Evolutionary conservation across 805 yeast species (phyloP).

Genomic region (Geotrichum ghanense): DNA sequence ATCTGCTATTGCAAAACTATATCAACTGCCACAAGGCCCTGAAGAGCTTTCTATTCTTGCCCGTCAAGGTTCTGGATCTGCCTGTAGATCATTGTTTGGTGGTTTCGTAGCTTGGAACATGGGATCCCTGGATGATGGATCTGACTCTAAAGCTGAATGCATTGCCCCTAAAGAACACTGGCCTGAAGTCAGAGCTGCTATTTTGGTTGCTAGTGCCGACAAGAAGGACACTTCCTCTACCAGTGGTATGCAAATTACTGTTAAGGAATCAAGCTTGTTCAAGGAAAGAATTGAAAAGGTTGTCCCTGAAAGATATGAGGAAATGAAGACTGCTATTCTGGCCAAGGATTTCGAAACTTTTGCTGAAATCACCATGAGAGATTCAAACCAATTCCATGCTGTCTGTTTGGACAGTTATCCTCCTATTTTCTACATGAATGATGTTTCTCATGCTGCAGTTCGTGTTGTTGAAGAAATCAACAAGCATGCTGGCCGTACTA

Average conservation of each 20-base stretch:
- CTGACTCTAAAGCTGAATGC: constrained; percentile 89
- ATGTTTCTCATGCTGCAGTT: constrained; percentile 74
- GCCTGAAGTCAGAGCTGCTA: constrained; percentile 88
- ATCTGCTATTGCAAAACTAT: constrained; percentile 74
- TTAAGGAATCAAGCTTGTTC: constrained; percentile 77
- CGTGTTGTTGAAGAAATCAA: constrained; percentile 72
- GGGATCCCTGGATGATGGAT: constrained; percentile 71
- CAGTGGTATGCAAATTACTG: constrained; percentile 94
- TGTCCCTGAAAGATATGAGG: constrained; percentile 75
- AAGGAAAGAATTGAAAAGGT: constrained; percentile 64
- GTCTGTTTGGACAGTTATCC: constrained; percentile 94
- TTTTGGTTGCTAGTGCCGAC: constrained; percentile 83
- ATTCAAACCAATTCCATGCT: constrained; percentile 95
- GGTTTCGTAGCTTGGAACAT: constrained; percentile 99
- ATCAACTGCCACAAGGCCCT: constrained; percentile 70
- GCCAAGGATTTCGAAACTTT: constrained; percentile 67
- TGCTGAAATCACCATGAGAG: constrained; percentile 89
- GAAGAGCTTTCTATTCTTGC: constrained; percentile 89
- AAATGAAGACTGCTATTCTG: constrained; percentile 69
- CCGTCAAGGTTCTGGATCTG: constrained; percentile 97
- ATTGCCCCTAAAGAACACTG: constrained; percentile 77
- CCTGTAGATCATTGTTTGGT: constrained; percentile 93
- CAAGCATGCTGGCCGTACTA: constrained; percentile 42
- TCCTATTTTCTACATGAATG: constrained; percentile 90
- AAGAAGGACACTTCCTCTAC: constrained; percentile 94